Conservation (phyloP, 2,329 filamentous ascomycete species). For the Byssochlamys sp. region DNA sequence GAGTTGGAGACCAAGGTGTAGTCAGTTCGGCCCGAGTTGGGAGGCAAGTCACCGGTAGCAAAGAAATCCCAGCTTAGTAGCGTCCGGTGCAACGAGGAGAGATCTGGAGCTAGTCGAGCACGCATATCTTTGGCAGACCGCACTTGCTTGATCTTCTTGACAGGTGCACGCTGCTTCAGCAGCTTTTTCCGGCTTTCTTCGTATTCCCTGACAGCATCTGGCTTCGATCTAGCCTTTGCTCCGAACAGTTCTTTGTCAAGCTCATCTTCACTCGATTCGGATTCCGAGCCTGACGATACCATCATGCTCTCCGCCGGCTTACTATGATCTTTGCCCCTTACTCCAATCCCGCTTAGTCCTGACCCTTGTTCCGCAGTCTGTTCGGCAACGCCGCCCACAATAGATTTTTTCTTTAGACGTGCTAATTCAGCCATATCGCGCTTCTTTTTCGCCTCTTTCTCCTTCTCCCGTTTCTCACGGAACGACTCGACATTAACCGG, state of each 20-base stretch:
- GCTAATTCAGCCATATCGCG: conserved; percentile 64
- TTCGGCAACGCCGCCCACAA: conserved; percentile 42
- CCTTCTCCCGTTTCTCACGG: conserved; percentile 62
- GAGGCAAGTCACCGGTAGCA: conserved; percentile 75
- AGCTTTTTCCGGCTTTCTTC: conserved; percentile 39
- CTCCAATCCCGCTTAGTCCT: conserved; percentile 60
- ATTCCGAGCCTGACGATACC: conserved; percentile 60
- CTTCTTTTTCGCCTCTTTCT: conserved; percentile 64
- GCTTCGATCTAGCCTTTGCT: conserved; percentile 28
- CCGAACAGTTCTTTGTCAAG: conserved; percentile 61
- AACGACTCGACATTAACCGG: conserved; percentile 46
- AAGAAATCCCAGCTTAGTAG: conserved; percentile 95
- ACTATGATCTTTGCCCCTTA: conserved; percentile 65
- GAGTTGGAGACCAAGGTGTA: conserved; percentile 69
- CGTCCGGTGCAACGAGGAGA: conserved; percentile 72
- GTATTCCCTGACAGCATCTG: conserved; percentile 36
- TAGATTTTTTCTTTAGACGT: conserved; percentile 49
- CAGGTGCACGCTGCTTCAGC: conserved; percentile 57
- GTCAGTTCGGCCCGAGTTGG: conserved; percentile 56
- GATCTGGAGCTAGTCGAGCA: conserved; percentile 78
- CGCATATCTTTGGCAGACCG: conserved; percentile 88
- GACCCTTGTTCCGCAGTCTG: conserved; percentile 68
- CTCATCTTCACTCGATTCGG: conserved; percentile 63
- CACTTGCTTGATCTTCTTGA: conserved; percentile 72
- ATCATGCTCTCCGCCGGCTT: conserved; percentile 72